Base-by-base conservation (phyloP, 2,329 filamentous ascomycete genomes). In the Pseudocercospora macadamiae region DNA sequence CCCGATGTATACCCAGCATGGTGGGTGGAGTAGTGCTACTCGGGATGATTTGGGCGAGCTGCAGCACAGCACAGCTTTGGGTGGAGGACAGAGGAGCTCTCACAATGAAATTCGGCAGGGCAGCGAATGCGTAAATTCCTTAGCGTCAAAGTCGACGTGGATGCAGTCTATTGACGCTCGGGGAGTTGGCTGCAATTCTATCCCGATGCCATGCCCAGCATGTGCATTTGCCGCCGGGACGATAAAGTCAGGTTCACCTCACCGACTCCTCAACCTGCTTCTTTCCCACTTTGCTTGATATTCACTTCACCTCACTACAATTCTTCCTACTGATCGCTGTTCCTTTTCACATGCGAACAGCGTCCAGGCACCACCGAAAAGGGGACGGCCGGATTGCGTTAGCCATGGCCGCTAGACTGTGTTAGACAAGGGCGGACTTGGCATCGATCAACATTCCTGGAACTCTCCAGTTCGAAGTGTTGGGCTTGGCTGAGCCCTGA, bases 1-100 rank as follows among this genome's bases (percentile, higher is more conserved):
- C 78, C 67, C 87, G 78, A 61, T 76, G 70, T 59, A 85, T 80
- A 68, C 86, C 77, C 83, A 83, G 92, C 91, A 96, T 96, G 67
- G 77, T 86, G 71, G 47, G 37, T n/a, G 47, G 36, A 51, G 56
- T 19, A 14, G 53, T 34, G 26, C n/a, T 34, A 18, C 25, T 44
- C 42, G 23, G 48, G 47, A 37, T 53, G 47, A 21, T 51, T 53
- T 47, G 47, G 34, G 44, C 21, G 28, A 54, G 51, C 45, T 61
- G 51, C 48, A 53, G 58, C 9, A 42, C 32, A 44, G 6, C 28
- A 7, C 28, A 6, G 28, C 6, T 12, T 12, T 7, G 28, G 12
- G 28, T 32, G 28, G 39, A 49, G 42, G 54, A 55, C 32, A 47
- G 34, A 49, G 39, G 18, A 18, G 42, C 19, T 25, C 18, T 25